Evolutionary conservation across 2,329 filamentous ascomycete species (phyloP), one percentile per base, ranked within the genome.

Genomic region (Botryotinia narcissicola): DNA sequence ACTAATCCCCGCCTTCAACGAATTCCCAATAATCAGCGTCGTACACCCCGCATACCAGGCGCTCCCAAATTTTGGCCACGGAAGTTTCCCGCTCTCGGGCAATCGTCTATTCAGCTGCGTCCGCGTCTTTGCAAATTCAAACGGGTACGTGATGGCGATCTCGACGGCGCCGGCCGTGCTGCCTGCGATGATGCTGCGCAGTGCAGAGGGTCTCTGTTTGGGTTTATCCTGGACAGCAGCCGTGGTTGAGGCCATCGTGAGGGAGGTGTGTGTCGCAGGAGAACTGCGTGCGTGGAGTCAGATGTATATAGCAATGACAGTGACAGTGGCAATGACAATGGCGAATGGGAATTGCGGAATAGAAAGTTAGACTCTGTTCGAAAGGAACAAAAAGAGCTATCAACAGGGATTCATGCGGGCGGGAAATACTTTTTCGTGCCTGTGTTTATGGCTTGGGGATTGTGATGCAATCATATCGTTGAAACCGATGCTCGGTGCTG

Each of bases 1-100:
- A 95, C 94, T 91, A 76, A 98, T 97, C 74, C 94, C 96, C 54
- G 96, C 96, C 85, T 99, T 99, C 81, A 96, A 87, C 71, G 94
- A 97, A 84, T 99, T 99, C 75, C 96, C 96, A 78, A 98, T 94
- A 74, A 99, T 97, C 81, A 98, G 85, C 42, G 96, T 98, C 64
- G 96, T 98, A 85, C 96, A 99, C 54, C 96, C 96, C 20, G 96
- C 95, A 83, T 99, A 99, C 96, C 96, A 99, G 83, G 97, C 94
- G 78, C 84, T 86, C 67, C 96, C 96, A 80, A 98, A 98, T 18
- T 93, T 93, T 61, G 96, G 96, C 93, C 94, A 98, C 71, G 95
- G 94, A 44, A 98, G 88, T 85, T 97, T 98, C 86, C 97, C 87
- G 64, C 91, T 92, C 72, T 92, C 91, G 67, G 92, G 87, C 80